These are phyloP conservation scores for Scenedesmus sp. DNA, from an alignment of 163 green algal genomes.

Conservation along the genomic window DNA sequence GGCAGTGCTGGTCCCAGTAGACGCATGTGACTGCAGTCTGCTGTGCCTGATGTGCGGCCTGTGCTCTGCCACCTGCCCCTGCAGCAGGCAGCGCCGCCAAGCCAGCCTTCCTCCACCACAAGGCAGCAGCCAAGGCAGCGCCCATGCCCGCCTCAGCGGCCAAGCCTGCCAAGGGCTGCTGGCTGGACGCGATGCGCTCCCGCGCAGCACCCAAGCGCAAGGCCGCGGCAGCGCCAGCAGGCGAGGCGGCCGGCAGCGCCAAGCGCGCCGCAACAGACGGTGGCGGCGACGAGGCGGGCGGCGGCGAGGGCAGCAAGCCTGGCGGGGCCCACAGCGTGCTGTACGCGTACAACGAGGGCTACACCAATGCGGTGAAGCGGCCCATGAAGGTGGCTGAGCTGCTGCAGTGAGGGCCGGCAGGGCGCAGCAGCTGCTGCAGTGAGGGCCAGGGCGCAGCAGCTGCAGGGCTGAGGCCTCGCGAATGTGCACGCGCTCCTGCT, in stretches of 20 bases:
- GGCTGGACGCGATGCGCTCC: slow-evolving; percentile 61
- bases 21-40: too few relatives aligned
- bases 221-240: neutral
- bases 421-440: too few relatives aligned
- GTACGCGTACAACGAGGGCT: slow-evolving; percentile 92
- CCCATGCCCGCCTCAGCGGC: neutral
- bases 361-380: slow-evolving; percentile 94
- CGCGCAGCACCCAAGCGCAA: slow-evolving; percentile 20
- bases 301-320: neutral
- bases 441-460: too few relatives aligned
- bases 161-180: slow-evolving; percentile 54
- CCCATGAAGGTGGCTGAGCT: slow-evolving; percentile 84
- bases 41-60: too few relatives aligned
- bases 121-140: slow-evolving; percentile 28
- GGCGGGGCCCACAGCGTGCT: slow-evolving; percentile 61
- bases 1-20: too few relatives aligned
- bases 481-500: too few relatives aligned
- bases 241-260: neutral
- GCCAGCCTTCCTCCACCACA: slow-evolving; percentile 18
- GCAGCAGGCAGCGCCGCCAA: neutral
- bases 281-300: neutral
- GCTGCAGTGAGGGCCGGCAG: slow-evolving; percentile 53
- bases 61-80: too few relatives aligned
- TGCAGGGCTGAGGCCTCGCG: too few relatives aligned
- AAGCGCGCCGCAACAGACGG: neutral